A percentile compares a stretch with the other conserved stretches of the same genome.
These are phyloP conservation scores for Termitomyces sp. DNA, from an alignment of 768 basidiomycete species.

Conservation along the genomic window DNA sequence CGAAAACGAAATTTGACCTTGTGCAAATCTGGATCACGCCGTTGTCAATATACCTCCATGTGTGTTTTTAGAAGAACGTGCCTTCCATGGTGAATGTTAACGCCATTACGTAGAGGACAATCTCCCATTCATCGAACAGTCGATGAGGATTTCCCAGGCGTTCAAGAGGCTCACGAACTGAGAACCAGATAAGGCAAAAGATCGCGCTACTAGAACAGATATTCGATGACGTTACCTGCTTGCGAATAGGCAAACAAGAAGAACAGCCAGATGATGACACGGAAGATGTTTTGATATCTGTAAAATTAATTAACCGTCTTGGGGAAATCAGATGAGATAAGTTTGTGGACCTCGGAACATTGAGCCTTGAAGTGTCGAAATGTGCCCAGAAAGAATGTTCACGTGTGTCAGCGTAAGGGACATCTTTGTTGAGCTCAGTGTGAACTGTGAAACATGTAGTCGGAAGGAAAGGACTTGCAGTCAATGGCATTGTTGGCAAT, in stretches of 20 bases:
- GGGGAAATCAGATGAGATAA: neutral
- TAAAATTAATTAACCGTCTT: slow-evolving; percentile 3
- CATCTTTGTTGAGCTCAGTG: slow-evolving; percentile 39
- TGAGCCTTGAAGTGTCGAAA: slow-evolving; percentile 69
- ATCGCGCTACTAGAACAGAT: neutral
- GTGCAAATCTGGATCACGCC: slow-evolving; percentile 36
- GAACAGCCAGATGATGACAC: slow-evolving; percentile 70
- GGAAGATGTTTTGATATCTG: slow-evolving; percentile 84
- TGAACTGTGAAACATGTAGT: neutral
- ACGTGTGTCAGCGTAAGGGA: slow-evolving; percentile 55
- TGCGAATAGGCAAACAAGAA: slow-evolving; percentile 80
- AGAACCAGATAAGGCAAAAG: slow-evolving; percentile 3
- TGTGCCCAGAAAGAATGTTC: slow-evolving; percentile 59
- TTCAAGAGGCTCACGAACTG: slow-evolving; percentile 76
- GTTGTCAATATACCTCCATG: neutral
- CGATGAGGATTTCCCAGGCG: slow-evolving; percentile 48
- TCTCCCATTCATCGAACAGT: slow-evolving; percentile 76
- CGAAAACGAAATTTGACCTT: slow-evolving; percentile 32
- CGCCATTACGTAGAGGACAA: slow-evolving; percentile 71
- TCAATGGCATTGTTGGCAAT: slow-evolving; percentile 73
- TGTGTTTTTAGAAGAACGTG: slow-evolving; percentile 22
- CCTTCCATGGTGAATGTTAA: slow-evolving; percentile 79
- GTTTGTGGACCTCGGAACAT: slow-evolving; percentile 59
- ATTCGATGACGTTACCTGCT: slow-evolving; percentile 47
- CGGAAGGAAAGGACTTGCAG: slow-evolving; percentile 37